phyloP scores from a whole-genome alignment of 305 asterid species.

The Andrographis paniculata region DNA sequence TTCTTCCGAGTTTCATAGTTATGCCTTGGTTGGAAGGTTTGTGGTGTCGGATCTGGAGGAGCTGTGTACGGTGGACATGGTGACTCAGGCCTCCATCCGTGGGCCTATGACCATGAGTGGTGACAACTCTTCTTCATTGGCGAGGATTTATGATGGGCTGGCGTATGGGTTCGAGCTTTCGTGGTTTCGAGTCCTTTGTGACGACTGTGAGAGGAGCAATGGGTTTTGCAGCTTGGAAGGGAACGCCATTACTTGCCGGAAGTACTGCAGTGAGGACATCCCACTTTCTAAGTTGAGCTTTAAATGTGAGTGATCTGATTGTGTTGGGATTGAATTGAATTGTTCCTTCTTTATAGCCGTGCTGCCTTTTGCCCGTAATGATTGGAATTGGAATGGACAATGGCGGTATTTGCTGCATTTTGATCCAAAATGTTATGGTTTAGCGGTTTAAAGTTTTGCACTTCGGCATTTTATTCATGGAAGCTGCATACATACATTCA shows the following conservation, averaged over 20 bases:
- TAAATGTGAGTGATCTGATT: slow-evolving; percentile 18
- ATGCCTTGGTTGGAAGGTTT: slow-evolving; percentile 22
- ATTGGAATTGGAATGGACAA: no score
- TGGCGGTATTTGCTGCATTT: no score
- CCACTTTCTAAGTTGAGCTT: slow-evolving; percentile 20
- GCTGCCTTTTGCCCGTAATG: no score
- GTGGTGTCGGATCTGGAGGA: slow-evolving; percentile 22
- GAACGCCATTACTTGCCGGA: neutral
- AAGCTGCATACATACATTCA: no score
- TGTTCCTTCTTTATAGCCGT: neutral
- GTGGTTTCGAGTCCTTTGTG: slow-evolving; percentile 30
- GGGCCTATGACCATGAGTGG: slow-evolving; percentile 11
- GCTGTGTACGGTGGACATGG: slow-evolving; percentile 20
- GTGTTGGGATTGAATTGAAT: neutral
- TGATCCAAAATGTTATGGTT: no score
- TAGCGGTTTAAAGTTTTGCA: no score
- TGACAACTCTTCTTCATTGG: slow-evolving; percentile 19
- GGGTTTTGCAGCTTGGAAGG: slow-evolving; percentile 22
- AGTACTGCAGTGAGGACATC: slow-evolving; percentile 13
- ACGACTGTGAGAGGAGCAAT: slow-evolving; percentile 18
- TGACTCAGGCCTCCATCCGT: slow-evolving; percentile 6
- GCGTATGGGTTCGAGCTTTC: slow-evolving; percentile 40
- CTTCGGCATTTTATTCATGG: no score
- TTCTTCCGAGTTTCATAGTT: slow-evolving; percentile 15
- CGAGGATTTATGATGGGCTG: slow-evolving; percentile 21